Evolutionary conservation across 2,329 filamentous ascomycete species (phyloP), one percentile per base, ranked within the genome.

Genomic region (Penicillium thymicola): DNA sequence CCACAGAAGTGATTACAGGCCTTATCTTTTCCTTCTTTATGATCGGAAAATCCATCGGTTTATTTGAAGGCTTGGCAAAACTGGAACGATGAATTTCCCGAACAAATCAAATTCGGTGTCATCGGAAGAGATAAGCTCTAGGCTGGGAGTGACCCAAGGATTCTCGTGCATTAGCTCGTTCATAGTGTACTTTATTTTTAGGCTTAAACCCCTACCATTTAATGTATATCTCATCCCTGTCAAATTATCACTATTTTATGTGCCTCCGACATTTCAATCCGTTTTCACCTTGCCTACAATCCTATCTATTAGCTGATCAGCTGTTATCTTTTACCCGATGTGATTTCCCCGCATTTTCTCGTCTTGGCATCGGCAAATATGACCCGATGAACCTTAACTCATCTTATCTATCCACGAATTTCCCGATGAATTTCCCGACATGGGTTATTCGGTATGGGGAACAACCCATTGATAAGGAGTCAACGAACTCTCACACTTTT

Each of bases 281-380:
- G 14, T 45, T 27, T 21, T 18, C 9, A 51, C 14, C n/a, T 30
- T 47, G 14, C 34, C n/a, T 23, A 34, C 5, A 54, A 48, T 11
- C 18, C 13, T 18, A 8, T n/a, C 32, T 30, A 43, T 28, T 5
- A 43, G 41, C 25, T 44, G n/a, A 30, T 30, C 25, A 28, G 41
- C 23, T 21, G 38, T 16, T 44, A 44, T 44, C 42, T 30, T 44
- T 30, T 13, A 13, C 27, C 42, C n/a, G 4, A 28, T 14, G 32
- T 8, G 4, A 6, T 27, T 58, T 59, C 57, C 57, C 57, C 57
- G 57, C 57, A 46, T 57, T 56, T 50, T 54, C 52, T 57, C 41
- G 37, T 50, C 57, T 59, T 59, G 57, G 57, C 57, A 40, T 59
- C 57, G 57, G 57, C 27, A 54, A 57, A 54, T 49, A 36, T 13